These are phyloP conservation scores for Asterionellopsis glacialis DNA, from an alignment of 108 stramenopile genomes.

Conservation along the genomic window DNA sequence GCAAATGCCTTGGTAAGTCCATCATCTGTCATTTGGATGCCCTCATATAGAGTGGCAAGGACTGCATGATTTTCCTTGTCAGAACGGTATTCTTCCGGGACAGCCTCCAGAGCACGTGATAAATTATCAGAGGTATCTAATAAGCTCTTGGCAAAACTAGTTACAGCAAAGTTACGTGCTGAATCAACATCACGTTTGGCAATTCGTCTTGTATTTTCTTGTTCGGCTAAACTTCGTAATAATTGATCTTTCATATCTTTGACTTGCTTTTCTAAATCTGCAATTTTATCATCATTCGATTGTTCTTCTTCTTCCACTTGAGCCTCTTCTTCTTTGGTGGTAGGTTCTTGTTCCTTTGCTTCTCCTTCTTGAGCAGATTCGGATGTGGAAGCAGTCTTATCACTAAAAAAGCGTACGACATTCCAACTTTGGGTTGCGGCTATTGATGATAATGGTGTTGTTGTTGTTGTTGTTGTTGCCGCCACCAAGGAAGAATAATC, in stretches of 20 bases:
- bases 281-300: constrained; percentile 10
- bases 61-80: constrained; percentile 35
- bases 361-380: background rate
- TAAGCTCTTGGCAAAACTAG: constrained; percentile 83
- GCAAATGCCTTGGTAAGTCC: constrained; percentile 84
- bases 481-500: no score
- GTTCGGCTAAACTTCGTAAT: constrained; percentile 88
- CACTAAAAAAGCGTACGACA: constrained; percentile 6
- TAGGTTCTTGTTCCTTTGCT: constrained; percentile 13
- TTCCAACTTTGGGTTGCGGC: no score
- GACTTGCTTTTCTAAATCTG: constrained; percentile 55
- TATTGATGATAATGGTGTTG: no score
- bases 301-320: constrained; percentile 13
- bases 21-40: constrained; percentile 89
- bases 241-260: constrained; percentile 74
- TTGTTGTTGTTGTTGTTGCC: no score
- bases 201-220: constrained; percentile 95
- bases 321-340: constrained; percentile 9
- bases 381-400: background rate
- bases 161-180: constrained; percentile 79
- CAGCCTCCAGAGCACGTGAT: constrained; percentile 76
- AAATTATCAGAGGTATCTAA: constrained; percentile 94
- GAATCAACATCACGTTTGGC: constrained; percentile 85
- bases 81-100: constrained; percentile 42
- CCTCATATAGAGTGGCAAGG: constrained; percentile 71